Percentiles rank a stretch among this genome's conserved stretches.
These are phyloP conservation scores for Warburgia ugandensis DNA, from an alignment of 164 flowering plant species.

Conservation along the genomic window DNA sequence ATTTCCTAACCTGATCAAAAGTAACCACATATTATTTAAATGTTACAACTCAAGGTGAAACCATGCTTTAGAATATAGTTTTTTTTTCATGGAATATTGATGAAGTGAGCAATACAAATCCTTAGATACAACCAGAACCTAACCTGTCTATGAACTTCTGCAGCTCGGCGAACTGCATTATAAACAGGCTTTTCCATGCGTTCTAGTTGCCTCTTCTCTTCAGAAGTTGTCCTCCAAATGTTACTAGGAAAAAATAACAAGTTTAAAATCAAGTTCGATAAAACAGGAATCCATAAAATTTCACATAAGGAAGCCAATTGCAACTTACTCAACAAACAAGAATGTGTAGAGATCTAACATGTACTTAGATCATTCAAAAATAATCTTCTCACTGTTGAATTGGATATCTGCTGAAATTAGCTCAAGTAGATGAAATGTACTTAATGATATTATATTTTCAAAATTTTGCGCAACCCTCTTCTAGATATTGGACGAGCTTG, in stretches of 20 bases:
- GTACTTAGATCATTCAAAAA: no score
- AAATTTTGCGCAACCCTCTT: no score
- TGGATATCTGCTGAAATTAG: no score
- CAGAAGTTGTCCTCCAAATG: conserved; percentile 94
- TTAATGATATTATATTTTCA: no score
- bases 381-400: no score
- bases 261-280: no score
- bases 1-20: conserved; percentile 69
- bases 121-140: not conserved
- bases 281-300: no score
- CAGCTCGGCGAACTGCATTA: conserved; percentile 87
- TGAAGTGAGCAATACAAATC: not conserved
- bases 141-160: conserved; percentile 99
- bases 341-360: no score
- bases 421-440: no score
- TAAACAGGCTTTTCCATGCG: conserved; percentile 82
- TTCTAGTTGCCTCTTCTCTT: conserved; percentile 93
- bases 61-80: not conserved
- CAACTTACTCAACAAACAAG: no score
- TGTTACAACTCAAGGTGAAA: not conserved
- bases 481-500: no score
- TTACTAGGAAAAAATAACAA: conserved; percentile 40
- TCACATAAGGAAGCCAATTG: no score
- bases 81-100: not conserved
- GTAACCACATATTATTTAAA: not conserved